Evolutionary conservation across 2,329 filamentous ascomycete species (phyloP).

Genomic region (Botrytis sinoallii): DNA sequence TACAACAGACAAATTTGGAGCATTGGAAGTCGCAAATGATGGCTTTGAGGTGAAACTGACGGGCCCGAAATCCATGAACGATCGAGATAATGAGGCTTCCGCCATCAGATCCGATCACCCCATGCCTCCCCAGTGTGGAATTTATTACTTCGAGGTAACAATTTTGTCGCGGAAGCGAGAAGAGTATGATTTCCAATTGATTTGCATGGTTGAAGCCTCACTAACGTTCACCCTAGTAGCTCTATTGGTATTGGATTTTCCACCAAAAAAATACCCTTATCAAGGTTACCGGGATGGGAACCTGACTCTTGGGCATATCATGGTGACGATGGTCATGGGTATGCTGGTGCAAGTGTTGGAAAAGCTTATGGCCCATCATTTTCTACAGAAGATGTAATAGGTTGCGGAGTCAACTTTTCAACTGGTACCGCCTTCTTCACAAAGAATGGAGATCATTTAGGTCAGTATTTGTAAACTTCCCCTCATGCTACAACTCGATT

Average conservation of each 20-base stretch:
- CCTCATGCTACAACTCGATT: neutral
- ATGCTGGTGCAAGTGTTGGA: constrained; percentile 54
- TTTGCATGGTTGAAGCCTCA: constrained; percentile 10
- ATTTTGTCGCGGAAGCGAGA: constrained; percentile 66
- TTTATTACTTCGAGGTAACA: constrained; percentile 87
- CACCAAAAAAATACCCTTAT: constrained; percentile 50
- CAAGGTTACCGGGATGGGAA: constrained; percentile 64
- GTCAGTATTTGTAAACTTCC: constrained; percentile 40
- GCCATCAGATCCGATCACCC: constrained; percentile 78
- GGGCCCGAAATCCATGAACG: constrained; percentile 45
- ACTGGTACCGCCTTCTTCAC: constrained; percentile 66
- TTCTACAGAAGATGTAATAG: constrained; percentile 55
- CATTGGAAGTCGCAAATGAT: constrained; percentile 71
- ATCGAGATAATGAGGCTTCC: constrained; percentile 70
- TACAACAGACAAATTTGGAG: constrained; percentile 67
- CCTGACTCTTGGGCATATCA: constrained; percentile 67
- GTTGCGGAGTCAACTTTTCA: constrained; percentile 64
- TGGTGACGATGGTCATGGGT: constrained; percentile 63
- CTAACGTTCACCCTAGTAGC: constrained; percentile 43
- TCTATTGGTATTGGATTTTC: constrained; percentile 63
- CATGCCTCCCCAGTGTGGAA: constrained; percentile 85
- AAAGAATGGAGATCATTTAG: constrained; percentile 57
- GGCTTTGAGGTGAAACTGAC: constrained; percentile 68
- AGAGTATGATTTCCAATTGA: constrained; percentile 47
- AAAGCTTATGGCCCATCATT: constrained; percentile 57